Base-by-base conservation (phyloP, 768 basidiomycete genomes). In the Daedaleopsis nitida region DNA sequence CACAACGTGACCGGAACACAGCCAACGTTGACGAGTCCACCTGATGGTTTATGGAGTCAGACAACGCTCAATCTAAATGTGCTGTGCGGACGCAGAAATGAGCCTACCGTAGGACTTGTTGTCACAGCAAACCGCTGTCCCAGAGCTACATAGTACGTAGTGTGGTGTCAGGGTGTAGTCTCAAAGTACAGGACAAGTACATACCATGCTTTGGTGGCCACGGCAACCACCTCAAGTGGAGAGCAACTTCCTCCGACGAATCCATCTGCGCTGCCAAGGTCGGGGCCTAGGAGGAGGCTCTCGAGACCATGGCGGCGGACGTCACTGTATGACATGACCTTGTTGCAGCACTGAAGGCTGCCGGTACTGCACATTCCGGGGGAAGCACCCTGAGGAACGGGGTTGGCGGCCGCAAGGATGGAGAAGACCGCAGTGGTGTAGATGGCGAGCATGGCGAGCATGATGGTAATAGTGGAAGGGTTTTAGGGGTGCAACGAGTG, bases 191-290 rank as follows among this genome's bases (percentile, higher is more conserved):
- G 47, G 23, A 2, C 10, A 6, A 10, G 14, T 2, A 24, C 59
- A 27, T 32, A 66, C 65, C 61, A 63, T 16, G 53, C 42, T 34
- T 37, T 56, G 49, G 45, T 9, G 3, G 16, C 42, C 16, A 55
- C 50, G 35, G 58, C 64, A 19, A 63, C 39, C 32, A 65, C 58
- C 49, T 21, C 63, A 52, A 65, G 56, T 21, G 69, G 67, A n/a
- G 57, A 57, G 58, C 67, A 70, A 14, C 48, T 39, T 44, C 63
- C 17, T n/a, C 68, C 66, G n/a, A n/a, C n/a, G n/a, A 44, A 69
- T 52, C n/a, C 43, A 24, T 32, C 7, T 32, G 27, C 7, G 4
- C 27, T 32, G n/a, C 60, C 27, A 43, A 68, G 35, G 43, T 65
- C 60, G 56, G 64, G 54, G 11, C 61, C 65, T 16, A 68, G 56